Conservation (phyloP, 169 alveolate species). For the Plasmodium ovale region DNA sequence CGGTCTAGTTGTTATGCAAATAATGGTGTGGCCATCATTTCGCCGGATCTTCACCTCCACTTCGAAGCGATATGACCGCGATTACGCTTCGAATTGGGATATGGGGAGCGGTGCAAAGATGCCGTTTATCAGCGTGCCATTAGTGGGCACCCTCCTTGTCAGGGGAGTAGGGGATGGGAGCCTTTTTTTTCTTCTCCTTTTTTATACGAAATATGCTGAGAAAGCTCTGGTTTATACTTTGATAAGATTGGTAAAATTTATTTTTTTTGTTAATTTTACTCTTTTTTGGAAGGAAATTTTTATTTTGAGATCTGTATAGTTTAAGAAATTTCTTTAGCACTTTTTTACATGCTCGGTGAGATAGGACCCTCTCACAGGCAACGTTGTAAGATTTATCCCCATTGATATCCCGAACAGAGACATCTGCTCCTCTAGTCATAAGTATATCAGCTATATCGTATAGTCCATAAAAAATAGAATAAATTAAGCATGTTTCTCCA, state of each 20-base stretch:
- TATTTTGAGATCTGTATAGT: conserved; percentile 72
- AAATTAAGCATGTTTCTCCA: conserved; percentile 74
- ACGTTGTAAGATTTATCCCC: conserved; percentile 75
- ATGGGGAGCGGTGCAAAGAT: no score
- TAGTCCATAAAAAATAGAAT: conserved; percentile 70
- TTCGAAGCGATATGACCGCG: no score
- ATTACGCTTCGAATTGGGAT: no score
- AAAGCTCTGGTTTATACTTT: conserved; percentile 64
- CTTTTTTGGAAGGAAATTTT: conserved; percentile 53
- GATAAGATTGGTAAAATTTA: conserved; percentile 65
- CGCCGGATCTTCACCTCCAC: no score
- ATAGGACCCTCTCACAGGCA: conserved; percentile 75
- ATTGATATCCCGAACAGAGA: conserved; percentile 65
- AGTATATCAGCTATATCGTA: conserved; percentile 70
- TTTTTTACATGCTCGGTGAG: conserved; percentile 68
- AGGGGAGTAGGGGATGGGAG: not conserved
- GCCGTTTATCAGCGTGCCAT: not conserved
- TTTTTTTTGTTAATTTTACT: conserved; percentile 67
- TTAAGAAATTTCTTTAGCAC: conserved; percentile 71
- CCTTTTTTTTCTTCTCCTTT: conserved; percentile 44
- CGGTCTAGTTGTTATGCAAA: no score
- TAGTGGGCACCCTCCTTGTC: conserved; percentile 18
- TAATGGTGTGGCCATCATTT: no score
- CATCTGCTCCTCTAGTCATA: conserved; percentile 77
- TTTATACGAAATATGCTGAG: conserved; percentile 67